Base-by-base conservation (phyloP, 768 basidiomycete genomes). In the Baorangia bicolor region DNA sequence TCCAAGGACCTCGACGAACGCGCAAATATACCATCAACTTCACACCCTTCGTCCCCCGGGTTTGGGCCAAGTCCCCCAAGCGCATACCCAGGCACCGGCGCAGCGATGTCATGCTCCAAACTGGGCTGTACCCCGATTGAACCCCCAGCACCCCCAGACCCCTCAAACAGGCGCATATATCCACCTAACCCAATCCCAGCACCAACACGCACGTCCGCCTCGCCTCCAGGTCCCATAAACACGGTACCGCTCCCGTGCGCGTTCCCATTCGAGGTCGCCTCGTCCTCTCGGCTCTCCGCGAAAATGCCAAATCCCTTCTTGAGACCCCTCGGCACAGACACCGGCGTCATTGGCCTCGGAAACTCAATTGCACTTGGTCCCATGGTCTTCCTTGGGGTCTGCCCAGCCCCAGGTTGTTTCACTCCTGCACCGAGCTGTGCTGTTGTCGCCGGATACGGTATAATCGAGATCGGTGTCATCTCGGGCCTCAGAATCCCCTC, bases 131-230 rank as follows among this genome's bases (percentile, higher is more conserved):
- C 28, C 16, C 40, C 47, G 21, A 35, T 33, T 33, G 49, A 39
- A 30, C 31, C 48, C 8, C 45, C 49, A 9, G 48, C 31, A 23
- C 40, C 28, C 16, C 45, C 59, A 28, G 57, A 30, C 31, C 42
- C 49, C 28, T 56, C 62, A 23, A 57, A 48, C 20, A 18, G 28
- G 50, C 60, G 68, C 68, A 69, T 69, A 69, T 69, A 69, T 9
- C 60, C 68, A 55, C 55, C 44, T 27, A 53, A 25, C 25, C 56
- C 51, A 6, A 45, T 21, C 6, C 55, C 58, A 39, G 37, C n/a
- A 31, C 41, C 38, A 4, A 25, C 7, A 21, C 37, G 45, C 21
- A 41, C 23, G 13, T 47, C 56, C n/a, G 28, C 28, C 21, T 57
- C 59, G 0, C 48, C 56, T 14, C 51, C 58, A 16, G 53, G 34